Evolutionary conservation across 2,329 filamentous ascomycete species (phyloP).

Genomic region (Pezicula radicicola): DNA sequence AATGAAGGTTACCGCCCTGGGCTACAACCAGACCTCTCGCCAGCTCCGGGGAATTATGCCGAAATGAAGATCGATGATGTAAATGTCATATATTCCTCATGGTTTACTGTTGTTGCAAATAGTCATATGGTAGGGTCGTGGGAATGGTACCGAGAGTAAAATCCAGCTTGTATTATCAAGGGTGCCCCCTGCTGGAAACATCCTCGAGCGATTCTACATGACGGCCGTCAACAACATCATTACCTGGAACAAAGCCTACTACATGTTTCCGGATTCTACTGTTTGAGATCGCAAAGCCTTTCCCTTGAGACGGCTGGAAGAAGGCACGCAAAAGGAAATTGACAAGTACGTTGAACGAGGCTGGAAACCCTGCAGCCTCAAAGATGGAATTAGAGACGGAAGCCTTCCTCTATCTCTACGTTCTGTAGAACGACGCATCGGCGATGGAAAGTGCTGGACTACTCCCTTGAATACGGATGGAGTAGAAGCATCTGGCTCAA

Average conservation of each 20-base stretch:
- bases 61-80: background rate
- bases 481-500: background rate
- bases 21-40: background rate
- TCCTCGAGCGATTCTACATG: slow-evolving; percentile 3
- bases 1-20: background rate
- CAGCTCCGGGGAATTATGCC: background rate
- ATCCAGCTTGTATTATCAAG: background rate
- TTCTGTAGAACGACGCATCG: background rate
- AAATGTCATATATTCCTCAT: background rate
- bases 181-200: background rate
- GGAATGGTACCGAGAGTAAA: background rate
- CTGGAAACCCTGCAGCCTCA: background rate
- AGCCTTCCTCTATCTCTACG: background rate
- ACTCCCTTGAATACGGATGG: background rate
- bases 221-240: slow-evolving; percentile 5
- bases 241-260: slow-evolving; percentile 9
- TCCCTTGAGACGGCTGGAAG: background rate
- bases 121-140: background rate
- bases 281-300: slow-evolving; percentile 1
- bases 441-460: background rate
- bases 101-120: background rate
- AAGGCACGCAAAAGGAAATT: background rate
- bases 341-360: background rate
- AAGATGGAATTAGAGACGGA: background rate
- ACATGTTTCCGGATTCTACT: slow-evolving; percentile 3